phyloP scores from a whole-genome alignment of 768 basidiomycete genomes.

The Trametes sanguinea region DNA sequence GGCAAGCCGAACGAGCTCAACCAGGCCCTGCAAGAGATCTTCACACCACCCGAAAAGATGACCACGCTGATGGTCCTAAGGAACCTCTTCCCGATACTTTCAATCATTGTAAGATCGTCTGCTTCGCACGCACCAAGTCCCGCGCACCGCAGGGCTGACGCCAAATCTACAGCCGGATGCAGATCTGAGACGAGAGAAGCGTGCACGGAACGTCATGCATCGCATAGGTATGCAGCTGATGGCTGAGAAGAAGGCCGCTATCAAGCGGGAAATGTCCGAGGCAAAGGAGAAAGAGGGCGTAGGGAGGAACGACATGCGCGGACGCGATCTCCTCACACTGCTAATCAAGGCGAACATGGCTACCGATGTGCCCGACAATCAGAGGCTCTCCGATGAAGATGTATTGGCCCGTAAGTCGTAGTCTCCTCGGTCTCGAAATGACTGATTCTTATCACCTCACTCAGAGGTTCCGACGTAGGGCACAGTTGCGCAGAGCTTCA shows the following conservation, averaged over 20 bases:
- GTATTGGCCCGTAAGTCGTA: constrained; percentile 53
- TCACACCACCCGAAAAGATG: background rate
- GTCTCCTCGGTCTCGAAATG: too few relatives aligned
- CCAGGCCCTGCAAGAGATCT: constrained; percentile 25
- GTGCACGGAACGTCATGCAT: constrained; percentile 21
- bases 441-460: too few relatives aligned
- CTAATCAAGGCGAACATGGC: constrained; percentile 67
- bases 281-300: constrained; percentile 31
- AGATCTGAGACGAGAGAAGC: background rate
- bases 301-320: constrained; percentile 35
- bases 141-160: constrained; percentile 24
- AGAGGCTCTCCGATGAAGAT: constrained; percentile 62
- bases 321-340: constrained; percentile 60
- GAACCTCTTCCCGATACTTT: too few relatives aligned
- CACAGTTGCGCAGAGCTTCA: too few relatives aligned
- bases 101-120: too few relatives aligned
- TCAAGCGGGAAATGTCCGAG: constrained; percentile 16
- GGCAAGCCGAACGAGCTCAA: constrained; percentile 33
- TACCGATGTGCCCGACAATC: constrained; percentile 54
- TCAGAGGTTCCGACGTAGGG: constrained; percentile 30
- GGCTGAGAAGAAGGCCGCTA: constrained; percentile 35
- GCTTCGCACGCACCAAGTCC: constrained; percentile 28
- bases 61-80: background rate
- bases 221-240: constrained; percentile 34
- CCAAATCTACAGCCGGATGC: constrained; percentile 2